Base-by-base conservation (phyloP, 1,284 basidiomycete genomes). In the Clitocybe nebularis region DNA sequence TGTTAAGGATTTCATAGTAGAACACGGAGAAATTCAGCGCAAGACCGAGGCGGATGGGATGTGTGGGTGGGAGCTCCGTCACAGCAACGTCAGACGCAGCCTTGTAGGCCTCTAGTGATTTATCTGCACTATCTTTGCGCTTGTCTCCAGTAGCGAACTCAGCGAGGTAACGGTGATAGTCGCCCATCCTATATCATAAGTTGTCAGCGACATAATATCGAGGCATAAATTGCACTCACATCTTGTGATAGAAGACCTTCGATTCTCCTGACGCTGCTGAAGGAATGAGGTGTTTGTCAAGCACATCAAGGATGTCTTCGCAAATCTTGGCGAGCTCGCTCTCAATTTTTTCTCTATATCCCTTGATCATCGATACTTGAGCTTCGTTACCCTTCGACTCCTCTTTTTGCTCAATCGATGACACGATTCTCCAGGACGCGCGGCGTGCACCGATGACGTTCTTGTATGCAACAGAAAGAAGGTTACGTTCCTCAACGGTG, bases 191-290 rank as follows among this genome's bases (percentile, higher is more conserved):
- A 57, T 36, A 32, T 20, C 34, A 37, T 14, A 39, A 36, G 0
- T 19, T 16, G 14, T 42, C 13, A 41, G 33, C 26, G 29, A 47
- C 19, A 39, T 39, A 10, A 21, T 26, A 37, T 20, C 23, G 19
- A 41, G 32, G 41, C 13, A 32, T 20, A 35, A 40, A 32, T 19
- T 19, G 32, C 4, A 66, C 89, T 53, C 61, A 95, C 94, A 99
- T 98, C 89, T 99, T 99, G 85, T 98, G 95, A 81, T 99, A 99
- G 83, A 99, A 99, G 53, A 99, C 95, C 81, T 98, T 98, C 54
- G 90, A 94, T 76, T 99, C 96, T 64, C 96, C 95, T 49, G 93
- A 89, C 49, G 93, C 93, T 45, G 95, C 96, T 24, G 93, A 95
- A 52, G 96, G 95, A 62, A 99, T 98, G 58, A 99, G 88, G 80